A percentile compares a stretch with the other conserved stretches of the same genome.
Evolutionary conservation across 2,329 filamentous ascomycete species (phyloP).

Genomic region (Pseudopithomyces chartarum): DNA sequence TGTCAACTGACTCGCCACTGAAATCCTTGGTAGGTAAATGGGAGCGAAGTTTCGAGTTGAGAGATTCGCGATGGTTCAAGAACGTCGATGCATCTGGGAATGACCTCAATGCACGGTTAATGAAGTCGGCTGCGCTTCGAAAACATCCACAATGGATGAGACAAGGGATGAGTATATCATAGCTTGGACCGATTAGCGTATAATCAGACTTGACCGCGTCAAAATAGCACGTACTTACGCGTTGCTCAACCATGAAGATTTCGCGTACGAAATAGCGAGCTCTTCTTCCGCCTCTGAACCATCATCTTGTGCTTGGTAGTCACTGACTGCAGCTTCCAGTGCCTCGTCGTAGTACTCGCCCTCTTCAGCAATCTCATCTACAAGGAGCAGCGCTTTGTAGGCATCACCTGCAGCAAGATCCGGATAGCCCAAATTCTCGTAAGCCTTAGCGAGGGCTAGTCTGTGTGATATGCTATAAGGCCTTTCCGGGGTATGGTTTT

Average conservation of each 20-base stretch:
- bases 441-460: slow-evolving; percentile 70
- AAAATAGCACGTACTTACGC: slow-evolving; percentile 33
- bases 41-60: slow-evolving; percentile 42
- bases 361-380: slow-evolving; percentile 79
- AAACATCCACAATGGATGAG: slow-evolving; percentile 67
- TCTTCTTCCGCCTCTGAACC: slow-evolving; percentile 9
- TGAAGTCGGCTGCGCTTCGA: slow-evolving; percentile 70
- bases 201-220: neutral
- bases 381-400: slow-evolving; percentile 84
- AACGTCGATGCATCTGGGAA: slow-evolving; percentile 64
- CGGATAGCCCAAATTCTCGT: slow-evolving; percentile 79
- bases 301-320: slow-evolving; percentile 17
- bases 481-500: slow-evolving; percentile 24
- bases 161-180: slow-evolving; percentile 54
- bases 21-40: slow-evolving; percentile 30
- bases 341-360: slow-evolving; percentile 79
- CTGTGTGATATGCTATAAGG: slow-evolving; percentile 47
- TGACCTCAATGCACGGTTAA: slow-evolving; percentile 62
- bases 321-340: slow-evolving; percentile 55
- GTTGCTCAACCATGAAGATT: slow-evolving; percentile 26
- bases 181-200: slow-evolving; percentile 24
- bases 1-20: slow-evolving; percentile 49
- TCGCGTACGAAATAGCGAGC: slow-evolving; percentile 24
- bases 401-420: slow-evolving; percentile 90
- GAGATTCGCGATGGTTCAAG: slow-evolving; percentile 57